These are phyloP conservation scores for Asterochloris erici DNA, from an alignment of 139 green algal genomes.

Conservation along the genomic window DNA sequence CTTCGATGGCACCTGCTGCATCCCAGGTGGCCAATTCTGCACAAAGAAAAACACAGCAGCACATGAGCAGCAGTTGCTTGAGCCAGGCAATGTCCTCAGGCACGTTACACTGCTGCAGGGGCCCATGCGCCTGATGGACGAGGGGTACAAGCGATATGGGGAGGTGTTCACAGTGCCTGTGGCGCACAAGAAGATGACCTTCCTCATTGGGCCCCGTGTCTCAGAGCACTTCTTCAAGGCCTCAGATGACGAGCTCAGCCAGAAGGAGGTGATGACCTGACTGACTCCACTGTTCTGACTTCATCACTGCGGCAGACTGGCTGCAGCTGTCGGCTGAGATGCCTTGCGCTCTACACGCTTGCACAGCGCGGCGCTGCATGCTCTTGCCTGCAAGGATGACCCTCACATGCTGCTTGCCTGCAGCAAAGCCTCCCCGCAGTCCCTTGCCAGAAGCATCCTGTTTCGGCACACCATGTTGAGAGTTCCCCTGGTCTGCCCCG, in stretches of 20 bases:
- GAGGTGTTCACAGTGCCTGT: constrained; percentile 97
- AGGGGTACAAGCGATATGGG: constrained; percentile 78
- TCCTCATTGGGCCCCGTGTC: constrained; percentile 90
- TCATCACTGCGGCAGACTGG: too few species aligned
- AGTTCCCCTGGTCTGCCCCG: not conserved
- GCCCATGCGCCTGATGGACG: constrained; percentile 77
- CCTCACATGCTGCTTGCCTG: not conserved
- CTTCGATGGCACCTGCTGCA: too few species aligned
- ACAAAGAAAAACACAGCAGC: not conserved
- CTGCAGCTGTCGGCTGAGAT: too few species aligned
- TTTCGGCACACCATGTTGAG: not conserved
- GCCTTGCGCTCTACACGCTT: too few species aligned
- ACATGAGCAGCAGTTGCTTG: not conserved
- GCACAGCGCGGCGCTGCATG: too few species aligned
- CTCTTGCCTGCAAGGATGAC: not conserved
- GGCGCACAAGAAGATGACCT: constrained; percentile 94
- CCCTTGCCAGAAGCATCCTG: not conserved
- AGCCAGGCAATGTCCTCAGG: not conserved
- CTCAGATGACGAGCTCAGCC: constrained; percentile 85
- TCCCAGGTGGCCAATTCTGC: too few species aligned
- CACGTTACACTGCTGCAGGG: constrained; percentile 45
- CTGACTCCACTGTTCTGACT: too few species aligned
- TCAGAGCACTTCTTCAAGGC: constrained; percentile 96
- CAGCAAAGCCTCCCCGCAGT: not conserved
- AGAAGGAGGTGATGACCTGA: constrained; percentile 67